A percentile compares a stretch with the other conserved stretches of the same genome.
Conservation (phyloP, 2,329 filamentous ascomycete genomes). For the Didymella pomorum region DNA sequence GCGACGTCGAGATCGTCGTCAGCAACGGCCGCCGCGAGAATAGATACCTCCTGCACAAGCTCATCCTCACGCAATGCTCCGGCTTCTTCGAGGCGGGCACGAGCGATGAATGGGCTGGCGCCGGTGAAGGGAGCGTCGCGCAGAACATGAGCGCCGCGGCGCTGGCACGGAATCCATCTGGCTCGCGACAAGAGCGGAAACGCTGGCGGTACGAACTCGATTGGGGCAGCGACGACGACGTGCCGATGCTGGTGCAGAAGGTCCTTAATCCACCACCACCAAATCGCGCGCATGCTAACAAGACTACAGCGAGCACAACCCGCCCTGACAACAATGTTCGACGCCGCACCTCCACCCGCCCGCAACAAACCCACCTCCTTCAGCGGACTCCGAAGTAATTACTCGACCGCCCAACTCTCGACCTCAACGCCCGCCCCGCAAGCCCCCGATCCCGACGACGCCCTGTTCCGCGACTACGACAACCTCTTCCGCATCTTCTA, state of each 20-base stretch:
- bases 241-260: constrained; percentile 88
- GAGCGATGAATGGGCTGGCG: constrained; percentile 76
- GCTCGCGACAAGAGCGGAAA: constrained; percentile 58
- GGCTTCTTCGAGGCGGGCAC: constrained; percentile 92
- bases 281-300: background rate
- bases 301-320: constrained; percentile 28
- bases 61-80: constrained; percentile 88
- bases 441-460: constrained; percentile 69
- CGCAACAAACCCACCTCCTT: constrained; percentile 77
- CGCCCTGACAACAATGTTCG: constrained; percentile 62
- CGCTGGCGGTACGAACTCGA: constrained; percentile 92
- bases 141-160: constrained; percentile 41
- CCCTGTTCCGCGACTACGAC: constrained; percentile 89
- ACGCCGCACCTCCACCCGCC: constrained; percentile 54
- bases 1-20: constrained; percentile 90
- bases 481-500: constrained; percentile 97
- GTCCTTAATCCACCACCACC: constrained; percentile 58
- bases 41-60: constrained; percentile 83
- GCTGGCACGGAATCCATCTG: constrained; percentile 53
- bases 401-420: constrained; percentile 50
- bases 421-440: constrained; percentile 34
- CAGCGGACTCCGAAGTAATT: constrained; percentile 58
- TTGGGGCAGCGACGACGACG: constrained; percentile 73
- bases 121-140: constrained; percentile 39
- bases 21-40: constrained; percentile 74